Conservation (phyloP, 768 basidiomycete species). For the Clitopilus hobsonii region DNA sequence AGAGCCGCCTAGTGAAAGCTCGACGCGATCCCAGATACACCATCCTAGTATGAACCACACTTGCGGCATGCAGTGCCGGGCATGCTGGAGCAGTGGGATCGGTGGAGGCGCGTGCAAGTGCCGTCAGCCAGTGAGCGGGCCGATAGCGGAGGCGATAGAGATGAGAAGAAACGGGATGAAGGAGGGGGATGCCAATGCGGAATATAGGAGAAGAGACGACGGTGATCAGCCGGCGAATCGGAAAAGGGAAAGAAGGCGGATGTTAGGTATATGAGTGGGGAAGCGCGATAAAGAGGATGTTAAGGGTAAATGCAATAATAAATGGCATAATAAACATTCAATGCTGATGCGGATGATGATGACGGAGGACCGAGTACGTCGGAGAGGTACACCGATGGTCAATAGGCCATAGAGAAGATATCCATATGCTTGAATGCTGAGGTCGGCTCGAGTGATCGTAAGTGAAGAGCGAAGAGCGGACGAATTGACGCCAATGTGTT, state of each 20-base stretch:
- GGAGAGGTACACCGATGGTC: conserved; percentile 13
- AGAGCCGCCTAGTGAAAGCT: neutral
- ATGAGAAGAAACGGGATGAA: conserved; percentile 15
- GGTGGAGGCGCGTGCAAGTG: neutral
- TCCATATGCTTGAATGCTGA: conserved; percentile 18
- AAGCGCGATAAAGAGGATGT: conserved; percentile 4
- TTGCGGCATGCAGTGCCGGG: conserved; percentile 1
- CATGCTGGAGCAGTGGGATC: neutral
- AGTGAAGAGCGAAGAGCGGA: conserved; percentile 19
- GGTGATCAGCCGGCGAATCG: conserved; percentile 41
- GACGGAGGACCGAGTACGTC: conserved; percentile 10
- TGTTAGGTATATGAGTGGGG: conserved; percentile 6
- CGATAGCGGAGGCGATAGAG: conserved; percentile 15
- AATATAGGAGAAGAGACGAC: conserved; percentile 10
- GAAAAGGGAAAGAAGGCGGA: conserved; percentile 9
- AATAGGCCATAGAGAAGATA: conserved; percentile 17
- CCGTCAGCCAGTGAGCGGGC: neutral
- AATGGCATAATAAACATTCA: conserved; percentile 39
- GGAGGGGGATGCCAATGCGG: conserved; percentile 15
- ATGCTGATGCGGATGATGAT: conserved; percentile 26
- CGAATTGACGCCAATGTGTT: conserved; percentile 63
- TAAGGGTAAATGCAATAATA: conserved; percentile 27
- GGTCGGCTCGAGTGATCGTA: conserved; percentile 23
- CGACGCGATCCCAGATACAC: neutral
- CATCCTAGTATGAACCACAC: neutral